Base-by-base conservation (phyloP, 805 yeast species). In the Candida michaelii region DNA sequence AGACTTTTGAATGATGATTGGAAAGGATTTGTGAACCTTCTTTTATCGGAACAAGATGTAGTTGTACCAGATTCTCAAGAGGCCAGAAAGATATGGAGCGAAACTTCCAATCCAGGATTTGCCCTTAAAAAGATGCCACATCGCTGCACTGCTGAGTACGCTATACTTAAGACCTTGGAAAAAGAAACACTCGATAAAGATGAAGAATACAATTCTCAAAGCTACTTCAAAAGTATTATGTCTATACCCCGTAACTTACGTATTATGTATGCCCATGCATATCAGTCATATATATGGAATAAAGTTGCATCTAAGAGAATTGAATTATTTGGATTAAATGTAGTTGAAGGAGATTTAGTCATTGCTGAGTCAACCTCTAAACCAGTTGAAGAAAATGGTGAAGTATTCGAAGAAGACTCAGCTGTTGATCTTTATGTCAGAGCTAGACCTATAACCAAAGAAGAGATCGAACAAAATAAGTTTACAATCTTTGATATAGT, bases 251-350 rank as follows among this genome's bases (percentile, higher is more conserved):
- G 96, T 63, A 90, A 90, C 59, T 71, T 93, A 59, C 75, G 97
- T 60, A 79, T 90, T 45, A 91, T 93, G 95, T 93, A 93, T 58
- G 96, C 86, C 2, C 99, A 93, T 64, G 96, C 99, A 3, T 95
- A 95, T 62, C 99, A 93, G 66, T 88, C 97, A 49, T 93, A 83
- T 57, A 78, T 93, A 21, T 95, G 99, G 99, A 95, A 95, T 58
- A 60, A 74, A 40, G 95, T 83, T 27, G 91, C 89, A 1, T 83
- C 95, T 39, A 77, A 77, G 51, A 75, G 99, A 57, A 71, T 89
- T 32, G 79, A 78, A 53, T 58, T 82, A 43, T 84, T 75, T 62
- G 97, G 97, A 1, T 58, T 77, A 47, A 60, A 73, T 19, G 78
- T 85, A 27, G 84, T 85, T 44, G 84, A 70, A 27, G 98, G 98